Base-by-base conservation (phyloP, 75 land plant species). In the Picea sitchensis region DNA sequence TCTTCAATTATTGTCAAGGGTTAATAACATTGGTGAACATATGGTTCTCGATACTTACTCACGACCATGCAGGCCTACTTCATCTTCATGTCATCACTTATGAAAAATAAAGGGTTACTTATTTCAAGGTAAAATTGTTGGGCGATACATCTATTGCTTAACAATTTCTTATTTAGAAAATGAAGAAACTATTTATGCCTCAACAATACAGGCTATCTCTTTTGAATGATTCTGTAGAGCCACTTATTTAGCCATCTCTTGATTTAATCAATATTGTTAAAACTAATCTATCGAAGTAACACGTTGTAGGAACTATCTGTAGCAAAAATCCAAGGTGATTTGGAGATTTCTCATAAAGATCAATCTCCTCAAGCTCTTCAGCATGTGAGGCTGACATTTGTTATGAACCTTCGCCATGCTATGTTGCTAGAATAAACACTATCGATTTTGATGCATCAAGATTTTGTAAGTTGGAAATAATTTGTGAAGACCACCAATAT, bases 171-270 rank as follows among this genome's bases (percentile, higher is more conserved):
- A 26, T 26, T 26, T 26, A 26, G 26, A 26, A 26, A 26, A 26
- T 26, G 26, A 26, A 83, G 59, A 91, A 84, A 47, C 91, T 91
- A 63, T 89, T 92, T 57, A 92, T 95, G 65, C 98, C 99, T 31
- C 87, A 89, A 36, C 87, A 84, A 14, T 96, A 94, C 73, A 91
- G 98, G 95, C 79, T 92, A 76, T 90, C 93, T 76, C 82, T 96
- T 26, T 79, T 96, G 69, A 80, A 41, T 41, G 3, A 26, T 74
- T 41, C 14, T 81, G 64, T 88, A 96, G 99, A 91, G 83, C 87
- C 94, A 82, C 85, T 96, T 58, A 84, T 81, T 57, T 96, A 93
- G 95, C 81, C 79, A 21, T 95, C 82, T 17, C 72, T 83, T 44
- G 89, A 92, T 31, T 86, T 96, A 64, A 77, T 95, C 17, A 87